These are phyloP conservation scores for Aspergillus sp. DNA, from an alignment of 2,329 filamentous ascomycete genomes.

Conservation along the genomic window DNA sequence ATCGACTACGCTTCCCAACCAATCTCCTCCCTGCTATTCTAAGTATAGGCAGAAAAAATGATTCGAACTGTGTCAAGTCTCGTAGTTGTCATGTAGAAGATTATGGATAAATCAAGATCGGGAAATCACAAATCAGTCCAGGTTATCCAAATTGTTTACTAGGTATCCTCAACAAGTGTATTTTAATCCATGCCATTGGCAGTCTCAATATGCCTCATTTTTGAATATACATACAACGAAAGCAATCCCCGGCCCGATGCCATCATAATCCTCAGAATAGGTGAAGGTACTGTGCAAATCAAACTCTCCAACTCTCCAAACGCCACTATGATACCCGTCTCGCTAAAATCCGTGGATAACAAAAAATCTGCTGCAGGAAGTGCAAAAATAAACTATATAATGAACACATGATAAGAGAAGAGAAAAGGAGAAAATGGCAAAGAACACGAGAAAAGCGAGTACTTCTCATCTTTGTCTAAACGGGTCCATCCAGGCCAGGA, in stretches of 20 bases:
- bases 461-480: conserved; percentile 11
- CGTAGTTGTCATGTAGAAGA: neutral
- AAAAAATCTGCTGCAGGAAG: neutral
- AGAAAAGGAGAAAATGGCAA: neutral
- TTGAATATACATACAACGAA: conserved; percentile 5
- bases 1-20: neutral
- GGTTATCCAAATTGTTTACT: neutral
- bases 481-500: conserved; percentile 20
- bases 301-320: conserved; percentile 8
- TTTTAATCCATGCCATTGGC: neutral
- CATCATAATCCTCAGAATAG: neutral
- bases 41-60: neutral
- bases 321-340: conserved; percentile 12
- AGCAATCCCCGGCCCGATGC: neutral
- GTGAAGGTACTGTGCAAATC: neutral
- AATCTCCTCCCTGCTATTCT: neutral
- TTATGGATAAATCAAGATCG: neutral
- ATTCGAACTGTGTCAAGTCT: neutral
- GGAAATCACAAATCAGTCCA: neutral
- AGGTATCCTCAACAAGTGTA: neutral
- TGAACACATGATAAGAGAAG: conserved; percentile 17
- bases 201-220: neutral
- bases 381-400: conserved; percentile 6
- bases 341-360: conserved; percentile 9
- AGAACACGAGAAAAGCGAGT: neutral